These are phyloP conservation scores for Candida loeiensis DNA, from an alignment of 805 yeast genomes.

Conservation along the genomic window DNA sequence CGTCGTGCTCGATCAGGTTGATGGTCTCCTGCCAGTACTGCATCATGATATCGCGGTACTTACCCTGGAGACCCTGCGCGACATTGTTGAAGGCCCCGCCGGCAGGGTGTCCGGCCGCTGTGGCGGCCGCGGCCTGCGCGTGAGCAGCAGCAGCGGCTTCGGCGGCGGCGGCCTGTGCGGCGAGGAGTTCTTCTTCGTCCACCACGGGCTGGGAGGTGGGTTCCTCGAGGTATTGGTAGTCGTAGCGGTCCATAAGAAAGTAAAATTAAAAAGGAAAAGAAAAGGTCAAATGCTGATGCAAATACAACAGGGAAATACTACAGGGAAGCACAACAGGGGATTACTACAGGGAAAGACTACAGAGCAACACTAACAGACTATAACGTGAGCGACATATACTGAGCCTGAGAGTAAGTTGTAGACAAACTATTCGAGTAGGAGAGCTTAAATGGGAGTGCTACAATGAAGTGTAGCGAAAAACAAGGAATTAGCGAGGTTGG, in stretches of 20 bases:
- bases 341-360: no score
- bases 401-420: no score
- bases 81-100: conserved; percentile 81
- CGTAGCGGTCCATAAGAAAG: conserved; percentile 17
- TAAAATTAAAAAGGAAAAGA: neutral
- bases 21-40: conserved; percentile 97
- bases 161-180: conserved; percentile 10
- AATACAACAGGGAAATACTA: neutral
- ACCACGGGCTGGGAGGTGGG: conserved; percentile 12
- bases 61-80: conserved; percentile 83
- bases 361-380: no score
- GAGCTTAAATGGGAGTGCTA: no score
- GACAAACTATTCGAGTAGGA: no score
- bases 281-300: neutral
- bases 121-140: conserved; percentile 47
- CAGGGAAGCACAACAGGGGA: neutral
- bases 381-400: no score
- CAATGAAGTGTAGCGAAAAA: no score
- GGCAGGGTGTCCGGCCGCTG: conserved; percentile 43
- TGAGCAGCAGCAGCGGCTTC: conserved; percentile 36
- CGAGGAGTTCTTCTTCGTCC: conserved; percentile 15
- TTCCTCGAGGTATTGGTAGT: conserved; percentile 27
- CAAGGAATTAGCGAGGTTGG: no score
- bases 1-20: conserved; percentile 80
- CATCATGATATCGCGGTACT: conserved; percentile 83